These are phyloP conservation scores for Xenosphaeropsis pyriputrescens DNA, from an alignment of 2,329 filamentous ascomycete genomes.

Conservation along the genomic window DNA sequence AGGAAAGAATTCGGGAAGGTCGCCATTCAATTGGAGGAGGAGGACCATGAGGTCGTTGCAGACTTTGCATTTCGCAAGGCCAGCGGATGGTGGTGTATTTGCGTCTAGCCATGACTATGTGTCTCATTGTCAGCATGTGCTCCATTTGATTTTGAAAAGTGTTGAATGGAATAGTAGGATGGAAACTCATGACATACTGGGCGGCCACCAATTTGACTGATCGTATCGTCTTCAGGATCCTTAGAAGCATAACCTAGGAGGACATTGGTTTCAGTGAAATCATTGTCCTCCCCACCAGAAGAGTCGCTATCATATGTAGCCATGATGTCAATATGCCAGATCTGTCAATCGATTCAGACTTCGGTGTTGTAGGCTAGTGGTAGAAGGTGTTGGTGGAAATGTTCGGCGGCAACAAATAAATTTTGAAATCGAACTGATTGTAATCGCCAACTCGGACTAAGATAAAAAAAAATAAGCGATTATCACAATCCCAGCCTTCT, in stretches of 20 bases:
- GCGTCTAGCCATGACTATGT: slow-evolving; percentile 69
- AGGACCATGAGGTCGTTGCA: slow-evolving; percentile 76
- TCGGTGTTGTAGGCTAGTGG: too few relatives aligned
- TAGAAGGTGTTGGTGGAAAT: too few relatives aligned
- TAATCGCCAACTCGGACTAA: background rate
- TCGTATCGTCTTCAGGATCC: slow-evolving; percentile 58
- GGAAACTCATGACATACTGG: slow-evolving; percentile 45
- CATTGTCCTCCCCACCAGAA: slow-evolving; percentile 50
- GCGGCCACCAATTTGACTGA: slow-evolving; percentile 76
- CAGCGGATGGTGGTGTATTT: slow-evolving; percentile 55
- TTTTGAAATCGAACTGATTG: background rate
- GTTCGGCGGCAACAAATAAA: too few relatives aligned
- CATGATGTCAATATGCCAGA: background rate
- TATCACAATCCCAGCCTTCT: slow-evolving; percentile 1
- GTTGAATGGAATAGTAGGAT: background rate
- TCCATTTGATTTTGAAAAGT: background rate
- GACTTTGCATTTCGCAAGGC: slow-evolving; percentile 70
- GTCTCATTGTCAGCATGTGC: background rate
- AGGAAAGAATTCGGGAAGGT: slow-evolving; percentile 75
- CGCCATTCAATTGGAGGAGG: slow-evolving; percentile 80
- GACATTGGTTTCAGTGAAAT: slow-evolving; percentile 71
- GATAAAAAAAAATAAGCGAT: background rate
- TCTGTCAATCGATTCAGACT: too few relatives aligned
- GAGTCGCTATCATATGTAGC: slow-evolving; percentile 71
- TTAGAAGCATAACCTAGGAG: slow-evolving; percentile 79